These are phyloP conservation scores for Rhizopogon vulgaris DNA, from an alignment of 768 basidiomycete species.

Conservation along the genomic window DNA sequence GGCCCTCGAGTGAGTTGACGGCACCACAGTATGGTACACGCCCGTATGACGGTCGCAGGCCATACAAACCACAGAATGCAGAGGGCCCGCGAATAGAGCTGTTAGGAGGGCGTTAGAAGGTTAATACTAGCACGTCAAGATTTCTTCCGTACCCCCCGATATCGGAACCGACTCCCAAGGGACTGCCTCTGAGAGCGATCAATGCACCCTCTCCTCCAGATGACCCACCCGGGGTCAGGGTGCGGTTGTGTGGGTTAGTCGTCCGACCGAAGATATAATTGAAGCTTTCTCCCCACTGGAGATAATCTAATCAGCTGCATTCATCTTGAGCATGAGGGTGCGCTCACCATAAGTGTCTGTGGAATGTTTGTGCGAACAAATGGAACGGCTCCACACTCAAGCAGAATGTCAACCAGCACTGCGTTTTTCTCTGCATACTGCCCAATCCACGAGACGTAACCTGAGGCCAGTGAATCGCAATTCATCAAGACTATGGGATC, in stretches of 20 bases:
- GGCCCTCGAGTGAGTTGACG: slow-evolving; percentile 57
- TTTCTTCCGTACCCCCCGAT: slow-evolving; percentile 53
- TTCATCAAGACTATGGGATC: slow-evolving; percentile 24
- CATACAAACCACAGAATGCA: slow-evolving; percentile 63
- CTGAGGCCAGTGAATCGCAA: no score
- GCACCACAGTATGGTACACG: slow-evolving; percentile 42
- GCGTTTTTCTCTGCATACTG: slow-evolving; percentile 51
- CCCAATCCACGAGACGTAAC: slow-evolving; percentile 71
- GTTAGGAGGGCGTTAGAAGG: not conserved
- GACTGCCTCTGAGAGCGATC: slow-evolving; percentile 26
- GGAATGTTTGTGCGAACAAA: slow-evolving; percentile 46
- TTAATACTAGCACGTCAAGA: no score
- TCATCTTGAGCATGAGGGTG: not conserved
- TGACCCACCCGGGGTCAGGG: slow-evolving; percentile 70
- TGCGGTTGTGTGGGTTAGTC: slow-evolving; percentile 65
- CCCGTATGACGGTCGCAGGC: slow-evolving; percentile 60
- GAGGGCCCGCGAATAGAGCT: slow-evolving; percentile 71
- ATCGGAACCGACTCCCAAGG: slow-evolving; percentile 67
- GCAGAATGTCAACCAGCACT: slow-evolving; percentile 58
- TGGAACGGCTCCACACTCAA: slow-evolving; percentile 47
- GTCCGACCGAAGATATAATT: slow-evolving; percentile 80
- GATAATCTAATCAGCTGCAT: not conserved
- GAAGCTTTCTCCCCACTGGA: slow-evolving; percentile 69
- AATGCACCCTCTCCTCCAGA: slow-evolving; percentile 85
- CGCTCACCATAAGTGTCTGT: slow-evolving; percentile 62